Percentiles rank a stretch among this genome's conserved stretches.
These are phyloP conservation scores for Delitschia confertaspora DNA, from an alignment of 495 filamentous ascomycete genomes.

Conservation along the genomic window DNA sequence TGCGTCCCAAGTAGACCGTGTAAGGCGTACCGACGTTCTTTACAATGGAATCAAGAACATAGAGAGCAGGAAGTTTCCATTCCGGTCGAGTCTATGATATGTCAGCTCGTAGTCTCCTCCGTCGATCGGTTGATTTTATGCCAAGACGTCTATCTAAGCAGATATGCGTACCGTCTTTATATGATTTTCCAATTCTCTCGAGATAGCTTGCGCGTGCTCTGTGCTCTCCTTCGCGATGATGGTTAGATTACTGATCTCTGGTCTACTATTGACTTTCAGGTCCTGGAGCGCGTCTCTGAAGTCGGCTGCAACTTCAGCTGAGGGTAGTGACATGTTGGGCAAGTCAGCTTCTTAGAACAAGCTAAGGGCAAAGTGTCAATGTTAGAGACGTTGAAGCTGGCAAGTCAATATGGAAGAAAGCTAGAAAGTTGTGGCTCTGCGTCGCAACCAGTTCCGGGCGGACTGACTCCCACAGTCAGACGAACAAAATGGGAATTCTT, in stretches of 20 bases:
- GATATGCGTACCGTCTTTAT: slow-evolving; percentile 84
- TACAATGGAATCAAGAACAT: slow-evolving; percentile 94
- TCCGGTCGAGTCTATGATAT: slow-evolving; percentile 65
- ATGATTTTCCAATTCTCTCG: slow-evolving; percentile 78
- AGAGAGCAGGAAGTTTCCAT: slow-evolving; percentile 88
- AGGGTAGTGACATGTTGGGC: slow-evolving; percentile 63
- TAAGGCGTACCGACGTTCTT: slow-evolving; percentile 99
- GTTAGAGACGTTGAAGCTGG: slow-evolving; percentile 10
- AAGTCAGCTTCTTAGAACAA: slow-evolving; percentile 9
- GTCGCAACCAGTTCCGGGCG: slow-evolving; percentile 17
- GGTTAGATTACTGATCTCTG: slow-evolving; percentile 90
- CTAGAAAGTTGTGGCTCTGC: neutral
- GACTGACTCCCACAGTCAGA: slow-evolving; percentile 16
- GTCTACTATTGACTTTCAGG: slow-evolving; percentile 75
- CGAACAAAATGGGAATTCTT: slow-evolving; percentile 19
- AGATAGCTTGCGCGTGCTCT: slow-evolving; percentile 84
- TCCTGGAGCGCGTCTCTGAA: slow-evolving; percentile 90
- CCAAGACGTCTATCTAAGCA: too few relatives aligned
- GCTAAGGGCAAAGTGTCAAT: slow-evolving; percentile 3
- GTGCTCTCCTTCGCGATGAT: slow-evolving; percentile 95
- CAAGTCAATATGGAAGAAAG: slow-evolving; percentile 11
- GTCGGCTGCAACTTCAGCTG: slow-evolving; percentile 88
- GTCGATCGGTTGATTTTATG: too few relatives aligned
- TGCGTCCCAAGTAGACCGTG: slow-evolving; percentile 83
- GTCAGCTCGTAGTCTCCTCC: slow-evolving; percentile 10